These are phyloP conservation scores for Reticulascus tulasneorum DNA, from an alignment of 2,329 filamentous ascomycete species.

Conservation along the genomic window DNA sequence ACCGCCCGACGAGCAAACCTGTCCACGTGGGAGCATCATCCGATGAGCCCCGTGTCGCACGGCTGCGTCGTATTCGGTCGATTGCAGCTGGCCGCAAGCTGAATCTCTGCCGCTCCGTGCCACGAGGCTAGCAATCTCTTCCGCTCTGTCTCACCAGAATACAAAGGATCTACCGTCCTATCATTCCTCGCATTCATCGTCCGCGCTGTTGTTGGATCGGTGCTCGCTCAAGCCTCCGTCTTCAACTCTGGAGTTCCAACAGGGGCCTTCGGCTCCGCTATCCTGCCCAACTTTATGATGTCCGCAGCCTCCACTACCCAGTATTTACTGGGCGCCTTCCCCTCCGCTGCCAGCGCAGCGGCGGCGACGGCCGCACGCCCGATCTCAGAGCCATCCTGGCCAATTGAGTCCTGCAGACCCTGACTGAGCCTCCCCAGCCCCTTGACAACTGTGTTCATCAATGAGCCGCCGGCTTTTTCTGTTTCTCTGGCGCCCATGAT, in stretches of 20 bases:
- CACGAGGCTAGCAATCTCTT: background rate
- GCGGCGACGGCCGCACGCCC: slow-evolving; percentile 62
- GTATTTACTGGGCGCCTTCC: slow-evolving; percentile 54
- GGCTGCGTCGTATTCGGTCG: slow-evolving; percentile 1
- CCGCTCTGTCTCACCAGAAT: background rate
- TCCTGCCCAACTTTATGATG: slow-evolving; percentile 63
- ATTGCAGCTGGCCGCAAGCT: background rate
- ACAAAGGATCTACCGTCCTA: slow-evolving; percentile 1
- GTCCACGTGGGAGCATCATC: background rate
- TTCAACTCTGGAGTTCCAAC: slow-evolving; percentile 56
- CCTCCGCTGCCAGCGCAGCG: slow-evolving; percentile 52
- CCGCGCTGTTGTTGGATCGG: too few species aligned
- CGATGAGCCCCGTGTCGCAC: background rate
- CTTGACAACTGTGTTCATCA: slow-evolving; percentile 51
- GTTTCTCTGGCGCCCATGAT: slow-evolving; percentile 69
- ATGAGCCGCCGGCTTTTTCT: slow-evolving; percentile 53
- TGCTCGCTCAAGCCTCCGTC: slow-evolving; percentile 21
- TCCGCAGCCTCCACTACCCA: slow-evolving; percentile 60
- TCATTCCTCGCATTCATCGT: too few species aligned
- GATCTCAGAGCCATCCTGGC: slow-evolving; percentile 72
- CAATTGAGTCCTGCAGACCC: slow-evolving; percentile 60
- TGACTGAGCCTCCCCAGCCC: slow-evolving; percentile 50
- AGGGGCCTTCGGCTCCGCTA: too few species aligned
- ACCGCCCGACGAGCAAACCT: too few species aligned
- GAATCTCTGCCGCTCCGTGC: background rate